Evolutionary conservation across 345 rosid species (phyloP).

Genomic region (Aquilaria yunnanensis): DNA sequence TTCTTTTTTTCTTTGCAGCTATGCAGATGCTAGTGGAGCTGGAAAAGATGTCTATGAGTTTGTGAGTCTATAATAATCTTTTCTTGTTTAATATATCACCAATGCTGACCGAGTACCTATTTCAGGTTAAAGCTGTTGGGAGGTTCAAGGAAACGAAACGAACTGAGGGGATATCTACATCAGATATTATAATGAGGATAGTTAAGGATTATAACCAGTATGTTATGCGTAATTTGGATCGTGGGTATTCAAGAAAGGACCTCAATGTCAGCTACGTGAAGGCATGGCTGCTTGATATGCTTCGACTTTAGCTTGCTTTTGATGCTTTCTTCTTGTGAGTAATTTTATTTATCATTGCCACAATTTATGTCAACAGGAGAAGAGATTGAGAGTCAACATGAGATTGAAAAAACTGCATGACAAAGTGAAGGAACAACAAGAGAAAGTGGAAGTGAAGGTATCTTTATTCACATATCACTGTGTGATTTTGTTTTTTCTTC

Average conservation of each 20-base stretch:
- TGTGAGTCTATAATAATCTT: constrained; percentile 39
- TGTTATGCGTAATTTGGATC: constrained; percentile 85
- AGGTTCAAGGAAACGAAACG: constrained; percentile 88
- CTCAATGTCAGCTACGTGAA: constrained; percentile 93
- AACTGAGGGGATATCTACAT: constrained; percentile 91
- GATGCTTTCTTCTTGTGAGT: constrained; percentile 5
- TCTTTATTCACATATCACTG: constrained; percentile 12
- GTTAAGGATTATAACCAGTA: constrained; percentile 92
- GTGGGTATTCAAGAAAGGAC: constrained; percentile 92
- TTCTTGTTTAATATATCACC: constrained; percentile 2
- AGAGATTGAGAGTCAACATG: constrained; percentile 91
- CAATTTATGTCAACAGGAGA: constrained; percentile 50
- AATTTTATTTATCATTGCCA: neutral
- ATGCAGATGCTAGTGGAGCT: constrained; percentile 93
- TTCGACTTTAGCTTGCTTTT: neutral
- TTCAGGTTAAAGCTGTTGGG: constrained; percentile 80
- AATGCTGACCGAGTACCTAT: constrained; percentile 14
- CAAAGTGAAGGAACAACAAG: constrained; percentile 90
- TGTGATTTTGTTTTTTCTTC: neutral
- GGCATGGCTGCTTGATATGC: constrained; percentile 28
- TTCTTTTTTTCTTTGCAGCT: constrained; percentile 31
- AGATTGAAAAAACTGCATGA: constrained; percentile 84
- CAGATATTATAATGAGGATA: constrained; percentile 90
- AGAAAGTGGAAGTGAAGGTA: constrained; percentile 81
- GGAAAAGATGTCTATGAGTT: constrained; percentile 91